Conservation (phyloP, 768 basidiomycete species). For the Kwoniella bestiolae region DNA sequence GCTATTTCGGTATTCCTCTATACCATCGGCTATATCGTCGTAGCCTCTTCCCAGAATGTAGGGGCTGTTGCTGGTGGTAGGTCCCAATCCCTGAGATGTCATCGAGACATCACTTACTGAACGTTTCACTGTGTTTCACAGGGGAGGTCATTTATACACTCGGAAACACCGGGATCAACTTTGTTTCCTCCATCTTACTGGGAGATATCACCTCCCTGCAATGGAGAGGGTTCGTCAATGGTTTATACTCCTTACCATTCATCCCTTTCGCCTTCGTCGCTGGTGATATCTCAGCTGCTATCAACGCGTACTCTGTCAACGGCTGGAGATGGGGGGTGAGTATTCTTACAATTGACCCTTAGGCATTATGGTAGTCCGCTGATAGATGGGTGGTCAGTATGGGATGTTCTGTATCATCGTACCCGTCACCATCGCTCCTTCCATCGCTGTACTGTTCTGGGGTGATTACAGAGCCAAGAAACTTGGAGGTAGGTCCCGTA, state of each 20-base stretch:
- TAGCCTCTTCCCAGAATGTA: constrained; percentile 41
- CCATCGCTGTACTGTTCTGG: constrained; percentile 39
- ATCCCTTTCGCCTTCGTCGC: constrained; percentile 42
- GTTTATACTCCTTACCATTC: constrained; percentile 38
- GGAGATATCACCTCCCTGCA: constrained; percentile 52
- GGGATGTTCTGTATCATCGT: constrained; percentile 49
- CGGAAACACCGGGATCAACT: constrained; percentile 29
- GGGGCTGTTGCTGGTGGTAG: constrained; percentile 35
- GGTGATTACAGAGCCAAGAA: constrained; percentile 37
- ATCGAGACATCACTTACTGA: too few species aligned
- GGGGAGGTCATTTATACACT: constrained; percentile 38
- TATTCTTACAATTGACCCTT: constrained; percentile 10
- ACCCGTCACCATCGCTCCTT: constrained; percentile 40
- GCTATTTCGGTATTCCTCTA: constrained; percentile 41
- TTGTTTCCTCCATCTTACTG: not conserved
- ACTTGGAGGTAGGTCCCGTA: constrained; percentile 19
- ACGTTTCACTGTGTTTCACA: not conserved
- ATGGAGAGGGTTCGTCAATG: constrained; percentile 48
- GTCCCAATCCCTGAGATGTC: not conserved
- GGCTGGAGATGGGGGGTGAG: constrained; percentile 49
- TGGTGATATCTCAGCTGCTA: constrained; percentile 31
- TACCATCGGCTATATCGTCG: constrained; percentile 49
- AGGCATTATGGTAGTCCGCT: too few species aligned
- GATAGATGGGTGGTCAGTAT: too few species aligned
- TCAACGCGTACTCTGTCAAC: constrained; percentile 23